These are phyloP conservation scores for Talaromyces amestolkiae DNA, from an alignment of 2,329 filamentous ascomycete species.

Conservation along the genomic window DNA sequence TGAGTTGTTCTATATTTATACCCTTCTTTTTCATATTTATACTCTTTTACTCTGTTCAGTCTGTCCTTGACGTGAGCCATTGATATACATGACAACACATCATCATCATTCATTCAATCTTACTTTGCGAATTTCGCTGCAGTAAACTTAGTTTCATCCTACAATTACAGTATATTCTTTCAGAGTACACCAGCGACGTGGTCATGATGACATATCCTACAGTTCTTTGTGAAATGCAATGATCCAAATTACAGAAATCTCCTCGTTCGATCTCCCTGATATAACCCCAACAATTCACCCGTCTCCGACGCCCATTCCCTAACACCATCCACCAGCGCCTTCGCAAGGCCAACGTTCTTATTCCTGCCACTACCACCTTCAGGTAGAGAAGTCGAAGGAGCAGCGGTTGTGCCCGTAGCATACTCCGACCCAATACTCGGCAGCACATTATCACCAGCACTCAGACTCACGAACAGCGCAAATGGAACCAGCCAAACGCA, in stretches of 20 bases:
- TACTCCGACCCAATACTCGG: constrained; percentile 85
- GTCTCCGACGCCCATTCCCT: constrained; percentile 62
- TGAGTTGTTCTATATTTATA: constrained; percentile 18
- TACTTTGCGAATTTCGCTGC: neutral
- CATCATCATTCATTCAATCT: neutral
- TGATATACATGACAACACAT: neutral
- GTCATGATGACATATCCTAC: neutral
- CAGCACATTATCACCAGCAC: constrained; percentile 89
- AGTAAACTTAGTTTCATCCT: neutral
- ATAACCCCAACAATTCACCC: constrained; percentile 61
- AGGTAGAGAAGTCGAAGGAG: constrained; percentile 17
- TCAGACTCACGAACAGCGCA: constrained; percentile 88
- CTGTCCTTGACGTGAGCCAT: neutral
- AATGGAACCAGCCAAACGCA: constrained; percentile 98
- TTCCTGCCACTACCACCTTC: constrained; percentile 38
- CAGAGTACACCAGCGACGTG: neutral
- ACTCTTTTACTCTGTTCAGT: neutral
- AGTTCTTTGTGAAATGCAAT: neutral
- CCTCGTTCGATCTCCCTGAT: constrained; percentile 58
- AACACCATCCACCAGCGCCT: constrained; percentile 59
- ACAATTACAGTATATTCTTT: neutral
- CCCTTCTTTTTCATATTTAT: constrained; percentile 11
- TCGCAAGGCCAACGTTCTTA: constrained; percentile 60
- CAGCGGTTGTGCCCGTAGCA: constrained; percentile 52
- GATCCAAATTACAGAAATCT: constrained; percentile 29